Evolutionary conservation across 2,329 filamentous ascomycete genomes (phyloP), one percentile per base, ranked within the genome.

Genomic region (Cladosporium sp.): DNA sequence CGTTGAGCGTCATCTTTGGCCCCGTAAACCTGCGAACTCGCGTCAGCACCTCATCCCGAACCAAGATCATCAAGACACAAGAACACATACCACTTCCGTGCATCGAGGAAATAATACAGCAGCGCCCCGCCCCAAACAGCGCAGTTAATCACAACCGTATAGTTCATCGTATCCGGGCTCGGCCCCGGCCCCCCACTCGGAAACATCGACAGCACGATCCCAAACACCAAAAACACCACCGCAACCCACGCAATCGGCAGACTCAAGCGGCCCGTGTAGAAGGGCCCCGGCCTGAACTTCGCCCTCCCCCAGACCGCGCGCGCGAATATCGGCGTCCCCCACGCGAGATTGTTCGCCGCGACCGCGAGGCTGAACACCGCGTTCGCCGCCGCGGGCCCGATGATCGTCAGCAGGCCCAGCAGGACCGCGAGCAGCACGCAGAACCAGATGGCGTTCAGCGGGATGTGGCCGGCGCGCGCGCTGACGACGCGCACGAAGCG

Each of bases 261-360:
- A 35, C 78, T 81, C 32, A 79, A 66, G 28, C 59, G 61, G 0
- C 81, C 81, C 0, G 79, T 83, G 60, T 83, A 80, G 57, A 84
- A 81, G 1, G 78, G 75, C 0, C 81, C 81, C 0, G 81, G 79
- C 5, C 69, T 72, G 65, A 84, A 84, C 56, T 79, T 79, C 3
- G 72, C 61, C 53, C 77, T 70, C 4, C 80, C 80, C 80, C 80
- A 84, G 41, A 81, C 68, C 0, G 82, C 66, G 9, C 81, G 76
- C 55, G 77, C 77, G 41, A 83, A 71, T 42, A 84, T 82, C 3
- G 82, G 81, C 3, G 72, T 74, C 2, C 74, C 76, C 79, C 80
- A 84, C 3, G 80, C 79, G 1, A 84, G 63, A 62, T 83, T 80
- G 61, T 84, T 83, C 10, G 77, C 80, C 0, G 81, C 80, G 2